phyloP scores from a whole-genome alignment of 1,284 basidiomycete species.

The Coniferiporia sulphurascens region DNA sequence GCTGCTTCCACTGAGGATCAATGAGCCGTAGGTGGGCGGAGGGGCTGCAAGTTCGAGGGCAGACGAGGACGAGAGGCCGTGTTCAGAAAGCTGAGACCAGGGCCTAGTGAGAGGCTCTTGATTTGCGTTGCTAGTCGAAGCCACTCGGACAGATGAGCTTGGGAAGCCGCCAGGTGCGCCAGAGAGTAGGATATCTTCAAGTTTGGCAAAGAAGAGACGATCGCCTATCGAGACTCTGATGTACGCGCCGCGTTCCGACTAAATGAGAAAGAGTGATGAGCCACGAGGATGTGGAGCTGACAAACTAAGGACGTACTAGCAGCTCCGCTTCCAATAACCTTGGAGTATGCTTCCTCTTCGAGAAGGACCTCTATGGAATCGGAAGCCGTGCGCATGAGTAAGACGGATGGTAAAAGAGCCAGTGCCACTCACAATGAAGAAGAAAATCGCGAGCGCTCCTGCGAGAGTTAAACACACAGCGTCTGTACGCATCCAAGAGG shows the following conservation, averaged over 20 bases:
- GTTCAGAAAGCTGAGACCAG: background rate
- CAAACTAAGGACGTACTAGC: background rate
- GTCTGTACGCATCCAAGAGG: background rate
- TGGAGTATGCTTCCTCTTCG: background rate
- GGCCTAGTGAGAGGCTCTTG: too few species aligned
- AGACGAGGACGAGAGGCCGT: background rate
- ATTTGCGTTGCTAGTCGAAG: too few species aligned
- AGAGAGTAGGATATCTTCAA: background rate
- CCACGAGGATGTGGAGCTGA: background rate
- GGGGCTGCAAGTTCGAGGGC: too few species aligned
- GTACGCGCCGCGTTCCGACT: background rate
- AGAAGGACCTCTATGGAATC: background rate
- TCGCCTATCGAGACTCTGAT: background rate
- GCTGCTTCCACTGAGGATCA: too few species aligned
- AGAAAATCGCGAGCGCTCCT: background rate
- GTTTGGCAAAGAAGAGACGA: background rate
- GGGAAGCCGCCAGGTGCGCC: background rate
- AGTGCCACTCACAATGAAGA: background rate
- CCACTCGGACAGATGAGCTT: background rate
- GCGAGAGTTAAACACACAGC: background rate
- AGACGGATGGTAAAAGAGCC: background rate
- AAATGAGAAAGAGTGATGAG: background rate
- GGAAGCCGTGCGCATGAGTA: background rate
- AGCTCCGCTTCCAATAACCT: background rate
- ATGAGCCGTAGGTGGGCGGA: too few species aligned